Evolutionary conservation across 441 rosid genomes (phyloP), one percentile per base, ranked within the genome.

Genomic region (Eutrema salsugineum): DNA sequence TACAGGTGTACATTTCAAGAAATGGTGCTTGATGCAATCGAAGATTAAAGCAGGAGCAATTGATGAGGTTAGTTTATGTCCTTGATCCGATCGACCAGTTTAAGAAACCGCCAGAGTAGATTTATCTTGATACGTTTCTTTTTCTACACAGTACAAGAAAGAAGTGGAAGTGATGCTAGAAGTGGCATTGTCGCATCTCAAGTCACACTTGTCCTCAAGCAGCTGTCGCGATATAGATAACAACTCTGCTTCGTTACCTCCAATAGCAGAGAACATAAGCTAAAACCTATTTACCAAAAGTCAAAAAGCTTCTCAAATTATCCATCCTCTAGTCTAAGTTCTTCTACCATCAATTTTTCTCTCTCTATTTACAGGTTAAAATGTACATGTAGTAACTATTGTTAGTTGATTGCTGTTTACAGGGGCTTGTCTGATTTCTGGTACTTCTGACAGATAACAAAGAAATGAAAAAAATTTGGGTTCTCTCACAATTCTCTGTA

Each of bases 11-110:
- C 99, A 95, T 84, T 89, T 95, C 69, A 95, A 93, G 87, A 95
- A 95, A 80, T 95, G 99, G 98, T 95, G 97, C 54, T 87, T 95
- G 54, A 95, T 95, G 99, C 99, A 95, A 76, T 91, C 97, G n/a
- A 95, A 95, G 79, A 93, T 93, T 38, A 93, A 73, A 83, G 51
- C 98, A 35, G 94, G 98, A 10, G 95, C 99, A 11, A 70, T 89
- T 24, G 77, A 77, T 5, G 99, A 95, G 97, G 99, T 91, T 57
- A 27, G 93, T 50, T 39, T 17, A 4, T n/a, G 58, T 33, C 22
- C 28, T 33, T 53, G 0, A 38, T 11, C 27, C 39, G 30, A n/a
- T 22, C 10, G 9, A 19, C 27, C 1, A 63, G 20, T 17, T 62
- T 16, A 56, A 56, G 43, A 24, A 14, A 1, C 59, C 10, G 5